phyloP scores from a whole-genome alignment of 306 rosid species.

The Corylus avellana region DNA sequence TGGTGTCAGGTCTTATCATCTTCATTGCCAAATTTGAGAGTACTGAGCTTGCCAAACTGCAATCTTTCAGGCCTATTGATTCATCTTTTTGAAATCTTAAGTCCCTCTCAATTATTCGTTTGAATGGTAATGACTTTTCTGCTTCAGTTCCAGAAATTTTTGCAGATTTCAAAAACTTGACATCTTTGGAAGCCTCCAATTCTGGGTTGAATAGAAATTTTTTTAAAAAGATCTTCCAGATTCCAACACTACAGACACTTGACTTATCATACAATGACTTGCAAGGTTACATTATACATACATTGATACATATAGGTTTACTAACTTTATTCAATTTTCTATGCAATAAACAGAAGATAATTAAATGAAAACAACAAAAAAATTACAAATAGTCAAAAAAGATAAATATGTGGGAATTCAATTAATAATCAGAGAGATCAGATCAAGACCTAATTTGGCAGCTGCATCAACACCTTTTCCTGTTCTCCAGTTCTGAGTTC shows the following conservation, averaged over 20 bases:
- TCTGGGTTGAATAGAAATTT: constrained; percentile 29
- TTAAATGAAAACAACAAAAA: no score
- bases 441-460: no score
- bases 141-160: constrained; percentile 28
- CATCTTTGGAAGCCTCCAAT: not conserved
- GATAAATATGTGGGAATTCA: no score
- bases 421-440: no score
- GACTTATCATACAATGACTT: constrained; percentile 35
- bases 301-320: no score
- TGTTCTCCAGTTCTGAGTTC: no score
- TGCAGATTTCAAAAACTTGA: constrained; percentile 25
- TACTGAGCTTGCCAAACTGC: not conserved
- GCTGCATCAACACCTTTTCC: no score
- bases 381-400: no score
- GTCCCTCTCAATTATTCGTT: not conserved
- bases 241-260: constrained; percentile 25
- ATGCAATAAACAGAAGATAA: no score
- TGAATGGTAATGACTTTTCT: constrained; percentile 3
- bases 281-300: constrained; percentile 1
- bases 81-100: not conserved
- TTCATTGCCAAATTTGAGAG: constrained; percentile 2
- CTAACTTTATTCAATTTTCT: no score
- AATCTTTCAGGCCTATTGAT: not conserved
- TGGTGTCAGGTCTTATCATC: not conserved
- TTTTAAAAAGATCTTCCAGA: constrained; percentile 29